Conservation (phyloP, 2,329 filamentous ascomycete genomes). For the Chrysoporthe deuterocubensis region DNA sequence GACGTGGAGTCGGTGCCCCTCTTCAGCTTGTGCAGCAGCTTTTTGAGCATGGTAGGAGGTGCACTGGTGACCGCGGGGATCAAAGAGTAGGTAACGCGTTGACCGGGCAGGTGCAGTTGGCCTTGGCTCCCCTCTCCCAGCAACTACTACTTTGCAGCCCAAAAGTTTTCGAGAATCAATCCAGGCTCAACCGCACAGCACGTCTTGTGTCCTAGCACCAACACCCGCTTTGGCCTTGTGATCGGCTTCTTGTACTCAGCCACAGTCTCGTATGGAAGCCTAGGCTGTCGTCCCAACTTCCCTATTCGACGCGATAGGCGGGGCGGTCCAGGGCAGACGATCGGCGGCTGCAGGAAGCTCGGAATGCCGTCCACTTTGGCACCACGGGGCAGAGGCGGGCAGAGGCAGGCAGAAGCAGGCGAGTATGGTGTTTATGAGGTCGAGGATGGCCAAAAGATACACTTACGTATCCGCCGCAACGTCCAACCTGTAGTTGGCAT, state of each 20-base stretch:
- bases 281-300: not conserved
- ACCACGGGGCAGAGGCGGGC: not conserved
- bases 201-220: not conserved
- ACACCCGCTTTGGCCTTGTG: not conserved
- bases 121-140: not conserved
- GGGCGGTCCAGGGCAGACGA: not conserved
- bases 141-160: not conserved
- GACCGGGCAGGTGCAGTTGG: not conserved
- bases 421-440: not conserved
- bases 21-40: slow-evolving; percentile 15
- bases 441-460: slow-evolving; percentile 27
- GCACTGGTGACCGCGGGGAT: not conserved
- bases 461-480: slow-evolving; percentile 63
- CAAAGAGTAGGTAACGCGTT: not conserved
- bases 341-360: slow-evolving; percentile 6
- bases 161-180: not conserved
- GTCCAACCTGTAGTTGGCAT: slow-evolving; percentile 54
- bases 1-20: not conserved
- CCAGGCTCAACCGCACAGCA: not conserved
- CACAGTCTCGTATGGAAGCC: not conserved
- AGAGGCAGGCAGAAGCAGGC: not conserved
- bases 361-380: not conserved
- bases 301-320: not conserved
- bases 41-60: slow-evolving; percentile 14
- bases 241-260: not conserved